phyloP scores from a whole-genome alignment of 352 stramenopile species.

The Phytophthora ohioensis region DNA sequence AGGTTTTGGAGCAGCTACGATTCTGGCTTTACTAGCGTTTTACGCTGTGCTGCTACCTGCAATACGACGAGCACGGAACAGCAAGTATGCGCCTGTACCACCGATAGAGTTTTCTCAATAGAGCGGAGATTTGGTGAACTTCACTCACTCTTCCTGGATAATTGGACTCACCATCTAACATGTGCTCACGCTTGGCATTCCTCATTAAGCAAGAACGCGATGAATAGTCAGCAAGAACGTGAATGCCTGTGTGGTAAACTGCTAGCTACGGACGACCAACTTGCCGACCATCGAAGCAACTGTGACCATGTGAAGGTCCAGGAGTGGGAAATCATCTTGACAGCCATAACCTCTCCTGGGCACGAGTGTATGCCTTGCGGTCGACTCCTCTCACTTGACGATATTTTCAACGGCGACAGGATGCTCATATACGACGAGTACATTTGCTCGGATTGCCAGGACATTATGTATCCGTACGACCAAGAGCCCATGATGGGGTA shows the following conservation, averaged over 20 bases:
- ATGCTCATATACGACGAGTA: constrained; percentile 5
- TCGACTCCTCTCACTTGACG: constrained; percentile 5
- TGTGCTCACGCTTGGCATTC: background rate
- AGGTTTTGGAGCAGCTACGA: constrained; percentile 18
- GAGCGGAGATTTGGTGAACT: constrained; percentile 8
- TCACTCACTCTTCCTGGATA: constrained; percentile 7
- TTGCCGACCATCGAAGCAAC: background rate
- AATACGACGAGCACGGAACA: constrained; percentile 37
- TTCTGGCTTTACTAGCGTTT: constrained; percentile 30
- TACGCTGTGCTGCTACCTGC: constrained; percentile 30
- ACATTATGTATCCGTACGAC: constrained; percentile 4
- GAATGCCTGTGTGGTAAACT: background rate
- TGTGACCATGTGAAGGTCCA: constrained; percentile 8
- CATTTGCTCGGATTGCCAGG: constrained; percentile 14
- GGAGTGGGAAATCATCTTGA: constrained; percentile 3
- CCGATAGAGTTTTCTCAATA: constrained; percentile 31
- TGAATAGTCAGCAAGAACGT: background rate
- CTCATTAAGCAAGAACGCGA: background rate
- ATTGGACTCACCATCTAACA: background rate
- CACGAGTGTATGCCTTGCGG: constrained; percentile 6
- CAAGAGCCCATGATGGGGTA: background rate
- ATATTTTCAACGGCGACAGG: constrained; percentile 6
- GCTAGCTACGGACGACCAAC: background rate
- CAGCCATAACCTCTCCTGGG: constrained; percentile 3
- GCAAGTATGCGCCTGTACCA: constrained; percentile 14